A percentile compares a stretch with the other conserved stretches of the same genome.
These are phyloP conservation scores for Bipolaris gigantea DNA, from an alignment of 2,329 filamentous ascomycete genomes.

Conservation along the genomic window DNA sequence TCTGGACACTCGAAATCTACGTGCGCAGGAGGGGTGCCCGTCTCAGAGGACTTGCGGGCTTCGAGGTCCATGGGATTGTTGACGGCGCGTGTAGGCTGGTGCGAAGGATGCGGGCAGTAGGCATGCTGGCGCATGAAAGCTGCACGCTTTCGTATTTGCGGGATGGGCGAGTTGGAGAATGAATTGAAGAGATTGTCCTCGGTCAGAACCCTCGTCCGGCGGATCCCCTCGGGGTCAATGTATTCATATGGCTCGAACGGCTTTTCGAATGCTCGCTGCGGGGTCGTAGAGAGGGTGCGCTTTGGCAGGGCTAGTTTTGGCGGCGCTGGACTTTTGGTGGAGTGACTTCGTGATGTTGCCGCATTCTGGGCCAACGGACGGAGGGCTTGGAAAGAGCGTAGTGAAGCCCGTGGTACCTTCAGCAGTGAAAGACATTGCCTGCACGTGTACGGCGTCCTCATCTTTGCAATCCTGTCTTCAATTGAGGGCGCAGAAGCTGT, in stretches of 20 bases:
- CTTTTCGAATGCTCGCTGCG: constrained; percentile 30
- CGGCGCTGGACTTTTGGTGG: constrained; percentile 35
- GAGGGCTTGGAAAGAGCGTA: constrained; percentile 27
- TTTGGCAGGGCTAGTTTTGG: constrained; percentile 29
- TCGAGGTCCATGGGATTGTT: constrained; percentile 67
- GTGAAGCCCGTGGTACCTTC: constrained; percentile 33
- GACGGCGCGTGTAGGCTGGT: constrained; percentile 72
- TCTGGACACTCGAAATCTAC: constrained; percentile 95
- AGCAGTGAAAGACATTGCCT: constrained; percentile 44
- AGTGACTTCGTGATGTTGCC: constrained; percentile 34
- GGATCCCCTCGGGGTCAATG: constrained; percentile 39
- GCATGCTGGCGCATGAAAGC: constrained; percentile 92
- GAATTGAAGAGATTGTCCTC: constrained; percentile 90
- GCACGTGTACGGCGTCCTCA: constrained; percentile 48
- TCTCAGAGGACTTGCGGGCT: constrained; percentile 58
- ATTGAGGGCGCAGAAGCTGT: constrained; percentile 7
- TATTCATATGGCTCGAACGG: constrained; percentile 42
- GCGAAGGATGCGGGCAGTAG: constrained; percentile 87
- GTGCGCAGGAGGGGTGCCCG: constrained; percentile 69
- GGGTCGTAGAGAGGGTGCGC: constrained; percentile 38
- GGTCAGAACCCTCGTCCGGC: constrained; percentile 55
- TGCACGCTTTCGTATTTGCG: constrained; percentile 82
- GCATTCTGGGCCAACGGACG: constrained; percentile 30
- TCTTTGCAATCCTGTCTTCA: constrained; percentile 27
- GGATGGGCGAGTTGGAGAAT: constrained; percentile 84